Evolutionary conservation across 495 filamentous ascomycete species (phyloP).

Genomic region (Glonium stellatum): DNA sequence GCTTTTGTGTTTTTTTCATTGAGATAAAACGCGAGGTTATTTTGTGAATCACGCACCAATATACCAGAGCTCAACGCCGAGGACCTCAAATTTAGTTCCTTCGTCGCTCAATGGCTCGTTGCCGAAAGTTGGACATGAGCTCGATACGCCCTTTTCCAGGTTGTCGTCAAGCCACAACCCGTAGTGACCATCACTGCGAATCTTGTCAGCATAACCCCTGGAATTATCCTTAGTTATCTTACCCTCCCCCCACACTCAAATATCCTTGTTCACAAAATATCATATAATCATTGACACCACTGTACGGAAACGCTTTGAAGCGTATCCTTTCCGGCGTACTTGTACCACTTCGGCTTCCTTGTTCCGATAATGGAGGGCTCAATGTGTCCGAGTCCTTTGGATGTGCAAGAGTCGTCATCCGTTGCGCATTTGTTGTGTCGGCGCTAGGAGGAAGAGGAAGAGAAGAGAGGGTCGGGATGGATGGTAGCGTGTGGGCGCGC

Average conservation of each 20-base stretch:
- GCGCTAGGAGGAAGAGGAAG: slow-evolving; percentile 68
- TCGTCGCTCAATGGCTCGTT: slow-evolving; percentile 95
- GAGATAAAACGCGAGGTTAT: neutral
- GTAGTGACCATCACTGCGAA: slow-evolving; percentile 69
- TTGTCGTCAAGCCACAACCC: slow-evolving; percentile 87
- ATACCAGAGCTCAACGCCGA: slow-evolving; percentile 91
- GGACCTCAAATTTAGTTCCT: slow-evolving; percentile 83
- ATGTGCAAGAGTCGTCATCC: slow-evolving; percentile 59
- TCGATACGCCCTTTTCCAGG: slow-evolving; percentile 79
- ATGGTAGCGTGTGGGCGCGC: slow-evolving; percentile 61
- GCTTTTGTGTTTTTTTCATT: neutral
- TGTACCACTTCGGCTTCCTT: slow-evolving; percentile 31
- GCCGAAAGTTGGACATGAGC: slow-evolving; percentile 79
- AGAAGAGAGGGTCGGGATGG: slow-evolving; percentile 44
- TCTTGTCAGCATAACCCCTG: neutral
- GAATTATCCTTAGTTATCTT: slow-evolving; percentile 27
- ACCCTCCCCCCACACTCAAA: slow-evolving; percentile 78
- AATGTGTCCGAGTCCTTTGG: slow-evolving; percentile 25
- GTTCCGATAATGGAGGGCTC: slow-evolving; percentile 31
- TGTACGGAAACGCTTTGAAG: slow-evolving; percentile 96
- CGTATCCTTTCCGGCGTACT: slow-evolving; percentile 61
- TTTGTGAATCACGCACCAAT: slow-evolving; percentile 43
- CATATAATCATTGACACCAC: slow-evolving; percentile 91
- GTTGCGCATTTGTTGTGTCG: slow-evolving; percentile 62
- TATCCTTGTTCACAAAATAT: slow-evolving; percentile 87